Conservation (phyloP, 2,329 filamentous ascomycete genomes). For the Arthrinium phaeospermum region DNA sequence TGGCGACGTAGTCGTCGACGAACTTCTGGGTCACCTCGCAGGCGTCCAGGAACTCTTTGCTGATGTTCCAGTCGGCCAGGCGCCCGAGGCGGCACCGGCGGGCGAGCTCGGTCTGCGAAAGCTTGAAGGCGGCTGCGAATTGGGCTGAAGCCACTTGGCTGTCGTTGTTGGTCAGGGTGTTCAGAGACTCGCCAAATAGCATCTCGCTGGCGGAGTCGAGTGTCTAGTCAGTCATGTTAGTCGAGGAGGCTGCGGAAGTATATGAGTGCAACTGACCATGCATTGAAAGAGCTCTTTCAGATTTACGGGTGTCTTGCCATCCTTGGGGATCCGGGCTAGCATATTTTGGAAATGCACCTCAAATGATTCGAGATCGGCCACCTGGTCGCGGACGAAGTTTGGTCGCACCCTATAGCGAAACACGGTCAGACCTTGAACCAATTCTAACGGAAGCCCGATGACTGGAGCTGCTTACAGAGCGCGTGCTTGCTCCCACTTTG, state of each 20-base stretch:
- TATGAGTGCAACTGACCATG: conserved; percentile 1
- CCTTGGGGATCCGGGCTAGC: conserved; percentile 7
- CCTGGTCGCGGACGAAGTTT: conserved; percentile 18
- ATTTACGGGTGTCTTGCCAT: conserved; percentile 18
- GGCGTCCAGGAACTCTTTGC: conserved; percentile 22
- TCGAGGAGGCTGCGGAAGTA: too few species aligned
- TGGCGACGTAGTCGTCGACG: conserved; percentile 16
- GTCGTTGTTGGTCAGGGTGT: conserved; percentile 17
- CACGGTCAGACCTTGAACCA: not conserved
- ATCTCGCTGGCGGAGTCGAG: conserved; percentile 21
- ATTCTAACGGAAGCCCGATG: not conserved
- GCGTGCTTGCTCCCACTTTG: conserved; percentile 57
- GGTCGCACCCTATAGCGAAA: not conserved
- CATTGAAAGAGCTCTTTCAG: conserved; percentile 20
- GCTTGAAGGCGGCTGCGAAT: conserved; percentile 17
- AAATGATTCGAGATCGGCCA: conserved; percentile 16
- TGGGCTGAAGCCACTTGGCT: conserved; percentile 3
- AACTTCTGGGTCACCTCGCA: conserved; percentile 17
- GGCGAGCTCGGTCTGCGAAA: conserved; percentile 6
- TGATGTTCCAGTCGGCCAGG: conserved; percentile 19
- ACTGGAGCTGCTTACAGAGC: conserved; percentile 40
- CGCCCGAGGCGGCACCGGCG: conserved; percentile 19
- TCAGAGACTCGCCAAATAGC: conserved; percentile 21
- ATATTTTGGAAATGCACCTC: conserved; percentile 21
- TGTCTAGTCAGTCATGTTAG: not conserved